phyloP scores from a whole-genome alignment of 371 early-diverging fungal genomes.

The Nematocida parisii region DNA sequence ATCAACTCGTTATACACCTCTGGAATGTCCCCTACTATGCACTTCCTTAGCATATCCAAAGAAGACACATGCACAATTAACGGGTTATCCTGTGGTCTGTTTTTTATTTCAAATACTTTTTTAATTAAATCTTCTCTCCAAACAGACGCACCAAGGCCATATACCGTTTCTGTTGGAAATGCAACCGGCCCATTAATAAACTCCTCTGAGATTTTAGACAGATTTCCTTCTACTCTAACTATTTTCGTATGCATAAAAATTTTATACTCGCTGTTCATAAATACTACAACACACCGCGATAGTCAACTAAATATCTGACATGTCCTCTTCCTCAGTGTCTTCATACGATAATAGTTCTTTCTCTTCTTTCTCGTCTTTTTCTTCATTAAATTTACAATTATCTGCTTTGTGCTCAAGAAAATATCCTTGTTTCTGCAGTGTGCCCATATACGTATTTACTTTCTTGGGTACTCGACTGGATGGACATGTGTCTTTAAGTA shows the following conservation, averaged over 20 bases:
- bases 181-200: constrained; percentile 72
- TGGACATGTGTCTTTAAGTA: constrained; percentile 31
- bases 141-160: constrained; percentile 91
- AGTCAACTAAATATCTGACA: constrained; percentile 2
- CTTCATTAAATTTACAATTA: neutral
- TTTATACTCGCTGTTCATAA: neutral
- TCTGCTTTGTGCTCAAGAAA: constrained; percentile 23
- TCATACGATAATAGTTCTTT: neutral
- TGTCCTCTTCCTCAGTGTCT: neutral
- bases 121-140: constrained; percentile 74
- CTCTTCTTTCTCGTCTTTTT: neutral
- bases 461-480: neutral
- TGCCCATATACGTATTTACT: constrained; percentile 8
- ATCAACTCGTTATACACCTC: constrained; percentile 70
- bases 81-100: constrained; percentile 92
- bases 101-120: constrained; percentile 83
- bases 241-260: constrained; percentile 42
- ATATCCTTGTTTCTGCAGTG: constrained; percentile 13
- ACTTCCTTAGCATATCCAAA: constrained; percentile 77
- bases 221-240: constrained; percentile 19
- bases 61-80: constrained; percentile 91
- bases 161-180: constrained; percentile 98
- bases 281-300: neutral
- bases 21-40: constrained; percentile 71
- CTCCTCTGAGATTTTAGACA: constrained; percentile 5